Percentiles rank a stretch among this genome's conserved stretches.
These are phyloP conservation scores for Cardiospermum halicacabum DNA, from an alignment of 345 rosid genomes.

Conservation along the genomic window DNA sequence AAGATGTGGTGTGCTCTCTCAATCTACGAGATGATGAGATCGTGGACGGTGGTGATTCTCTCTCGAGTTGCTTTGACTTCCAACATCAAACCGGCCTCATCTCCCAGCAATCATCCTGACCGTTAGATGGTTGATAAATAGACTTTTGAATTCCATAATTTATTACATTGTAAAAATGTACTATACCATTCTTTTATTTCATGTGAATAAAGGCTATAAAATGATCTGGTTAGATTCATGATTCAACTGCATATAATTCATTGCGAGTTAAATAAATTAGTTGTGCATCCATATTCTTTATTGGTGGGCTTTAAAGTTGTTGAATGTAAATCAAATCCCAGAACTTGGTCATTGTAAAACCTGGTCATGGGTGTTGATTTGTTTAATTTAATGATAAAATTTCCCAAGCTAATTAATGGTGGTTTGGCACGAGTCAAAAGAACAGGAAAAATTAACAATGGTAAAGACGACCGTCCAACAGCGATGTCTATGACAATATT, in stretches of 20 bases:
- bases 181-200: neutral
- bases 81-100: neutral
- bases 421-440: neutral
- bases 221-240: neutral
- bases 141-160: neutral
- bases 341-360: neutral
- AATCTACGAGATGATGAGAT: slow-evolving; percentile 22
- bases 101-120: too few relatives aligned
- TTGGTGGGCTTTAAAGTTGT: neutral
- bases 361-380: neutral
- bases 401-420: neutral
- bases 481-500: neutral
- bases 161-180: neutral
- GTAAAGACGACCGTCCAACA: neutral
- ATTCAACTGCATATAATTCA: neutral
- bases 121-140: neutral
- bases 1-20: slow-evolving; percentile 59
- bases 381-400: neutral
- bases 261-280: neutral
- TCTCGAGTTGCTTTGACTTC: neutral
- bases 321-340: neutral
- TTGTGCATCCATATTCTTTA: neutral
- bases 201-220: neutral
- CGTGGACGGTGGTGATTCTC: neutral
- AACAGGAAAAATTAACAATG: neutral